Conservation (phyloP, 2,329 filamentous ascomycete genomes). For the Neonectria sp. region DNA sequence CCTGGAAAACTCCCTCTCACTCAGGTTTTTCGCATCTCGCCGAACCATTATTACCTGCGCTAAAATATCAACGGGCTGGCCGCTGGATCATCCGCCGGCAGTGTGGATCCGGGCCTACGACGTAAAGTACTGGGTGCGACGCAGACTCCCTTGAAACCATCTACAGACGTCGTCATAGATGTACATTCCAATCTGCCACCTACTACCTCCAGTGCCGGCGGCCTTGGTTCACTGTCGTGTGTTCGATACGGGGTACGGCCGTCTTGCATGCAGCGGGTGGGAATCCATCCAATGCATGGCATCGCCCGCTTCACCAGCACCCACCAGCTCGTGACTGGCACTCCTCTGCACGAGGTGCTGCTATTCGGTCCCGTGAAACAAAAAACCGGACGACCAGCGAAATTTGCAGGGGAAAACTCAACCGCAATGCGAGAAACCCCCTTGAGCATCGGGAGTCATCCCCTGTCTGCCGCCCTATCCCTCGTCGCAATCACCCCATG, state of each 20-base stretch:
- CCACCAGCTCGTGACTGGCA: neutral
- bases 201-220: neutral
- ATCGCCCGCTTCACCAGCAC: constrained; percentile 1
- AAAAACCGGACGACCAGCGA: neutral
- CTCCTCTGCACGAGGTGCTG: neutral
- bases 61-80: neutral
- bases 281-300: constrained; percentile 20
- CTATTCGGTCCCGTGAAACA: constrained; percentile 7
- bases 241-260: neutral
- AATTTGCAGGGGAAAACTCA: neutral
- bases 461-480: constrained; percentile 1
- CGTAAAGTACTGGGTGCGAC: neutral
- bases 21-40: constrained; percentile 25
- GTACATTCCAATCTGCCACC: constrained; percentile 1
- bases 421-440: neutral
- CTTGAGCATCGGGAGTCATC: constrained; percentile 16
- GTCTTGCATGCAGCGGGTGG: neutral
- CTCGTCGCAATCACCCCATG: constrained; percentile 23
- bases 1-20: constrained; percentile 18
- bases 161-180: constrained; percentile 19
- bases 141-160: constrained; percentile 4
- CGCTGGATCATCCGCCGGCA: neutral
- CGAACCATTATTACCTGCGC: constrained; percentile 10
- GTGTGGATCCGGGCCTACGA: neutral
- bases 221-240: constrained; percentile 2